Percentiles rank a stretch among this genome's conserved stretches.
phyloP scores from a whole-genome alignment of 441 rosid species.

The Gossypium schwendimanii region DNA sequence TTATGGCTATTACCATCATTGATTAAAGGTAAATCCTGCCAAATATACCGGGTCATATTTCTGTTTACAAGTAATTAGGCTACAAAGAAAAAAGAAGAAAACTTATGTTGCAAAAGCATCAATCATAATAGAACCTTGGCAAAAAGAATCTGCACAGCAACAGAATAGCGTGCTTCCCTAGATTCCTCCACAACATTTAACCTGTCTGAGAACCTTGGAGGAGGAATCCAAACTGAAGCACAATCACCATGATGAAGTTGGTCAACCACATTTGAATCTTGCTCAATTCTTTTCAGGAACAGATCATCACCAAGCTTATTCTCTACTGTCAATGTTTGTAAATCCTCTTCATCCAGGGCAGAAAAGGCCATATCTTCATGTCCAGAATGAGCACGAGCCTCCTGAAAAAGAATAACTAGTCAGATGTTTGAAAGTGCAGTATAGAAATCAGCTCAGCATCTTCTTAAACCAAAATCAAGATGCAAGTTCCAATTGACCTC shows the following conservation, averaged over 20 bases:
- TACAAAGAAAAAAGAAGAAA: not conserved
- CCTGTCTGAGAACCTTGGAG: constrained; percentile 88
- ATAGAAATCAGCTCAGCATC: not conserved
- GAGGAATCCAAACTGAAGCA: constrained; percentile 82
- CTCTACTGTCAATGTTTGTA: constrained; percentile 72
- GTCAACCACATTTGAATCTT: constrained; percentile 46
- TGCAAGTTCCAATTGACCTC: constrained; percentile 42
- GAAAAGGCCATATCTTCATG: constrained; percentile 60
- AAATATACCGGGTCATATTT: constrained; percentile 15
- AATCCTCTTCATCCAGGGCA: constrained; percentile 97
- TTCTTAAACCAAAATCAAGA: constrained; percentile 6
- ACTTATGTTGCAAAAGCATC: constrained; percentile 4
- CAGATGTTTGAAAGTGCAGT: constrained; percentile 13
- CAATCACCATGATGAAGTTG: constrained; percentile 54
- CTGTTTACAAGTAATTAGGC: constrained; percentile 6
- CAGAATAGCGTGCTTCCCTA: constrained; percentile 70
- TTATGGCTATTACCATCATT: constrained; percentile 94
- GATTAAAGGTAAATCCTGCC: constrained; percentile 70
- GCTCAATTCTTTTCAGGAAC: constrained; percentile 69
- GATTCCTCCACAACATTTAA: constrained; percentile 74
- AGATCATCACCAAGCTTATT: constrained; percentile 90
- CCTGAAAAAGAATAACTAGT: constrained; percentile 41
- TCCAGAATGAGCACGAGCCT: constrained; percentile 36
- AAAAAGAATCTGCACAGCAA: constrained; percentile 76
- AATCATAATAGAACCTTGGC: constrained; percentile 61